Conservation (phyloP, 202 grass and related monocot species). For the Elaeis oleifera region DNA sequence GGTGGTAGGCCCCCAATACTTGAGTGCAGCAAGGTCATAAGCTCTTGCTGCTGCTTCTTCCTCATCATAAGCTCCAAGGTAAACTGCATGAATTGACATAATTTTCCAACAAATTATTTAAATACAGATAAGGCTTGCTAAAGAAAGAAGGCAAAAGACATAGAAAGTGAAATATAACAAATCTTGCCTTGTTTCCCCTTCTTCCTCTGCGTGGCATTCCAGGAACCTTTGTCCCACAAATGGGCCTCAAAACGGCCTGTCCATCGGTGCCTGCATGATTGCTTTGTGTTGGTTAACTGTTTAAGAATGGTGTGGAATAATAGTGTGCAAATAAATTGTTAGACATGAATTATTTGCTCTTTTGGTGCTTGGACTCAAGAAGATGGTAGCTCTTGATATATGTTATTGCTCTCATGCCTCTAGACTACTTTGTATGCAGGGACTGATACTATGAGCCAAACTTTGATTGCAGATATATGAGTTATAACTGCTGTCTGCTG, state of each 20-base stretch:
- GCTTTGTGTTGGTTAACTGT: background rate
- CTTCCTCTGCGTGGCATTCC: constrained; percentile 69
- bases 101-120: background rate
- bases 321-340: too few species aligned
- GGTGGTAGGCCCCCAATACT: constrained; percentile 61
- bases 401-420: too few species aligned
- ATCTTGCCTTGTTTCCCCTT: constrained; percentile 65
- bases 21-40: constrained; percentile 56
- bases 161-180: background rate
- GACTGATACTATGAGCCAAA: too few species aligned
- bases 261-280: constrained; percentile 47
- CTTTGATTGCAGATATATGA: too few species aligned
- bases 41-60: constrained; percentile 65
- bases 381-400: too few species aligned
- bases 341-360: background rate
- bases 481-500: too few species aligned
- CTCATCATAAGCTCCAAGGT: constrained; percentile 49
- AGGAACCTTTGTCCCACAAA: constrained; percentile 62
- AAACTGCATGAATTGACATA: constrained; percentile 19
- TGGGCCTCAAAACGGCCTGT: constrained; percentile 61
- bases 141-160: background rate
- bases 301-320: too few species aligned
- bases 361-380: background rate
- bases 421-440: too few species aligned
- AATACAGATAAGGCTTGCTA: background rate